Conservation (phyloP, 345 rosid genomes). For the Ceriops tagal region DNA sequence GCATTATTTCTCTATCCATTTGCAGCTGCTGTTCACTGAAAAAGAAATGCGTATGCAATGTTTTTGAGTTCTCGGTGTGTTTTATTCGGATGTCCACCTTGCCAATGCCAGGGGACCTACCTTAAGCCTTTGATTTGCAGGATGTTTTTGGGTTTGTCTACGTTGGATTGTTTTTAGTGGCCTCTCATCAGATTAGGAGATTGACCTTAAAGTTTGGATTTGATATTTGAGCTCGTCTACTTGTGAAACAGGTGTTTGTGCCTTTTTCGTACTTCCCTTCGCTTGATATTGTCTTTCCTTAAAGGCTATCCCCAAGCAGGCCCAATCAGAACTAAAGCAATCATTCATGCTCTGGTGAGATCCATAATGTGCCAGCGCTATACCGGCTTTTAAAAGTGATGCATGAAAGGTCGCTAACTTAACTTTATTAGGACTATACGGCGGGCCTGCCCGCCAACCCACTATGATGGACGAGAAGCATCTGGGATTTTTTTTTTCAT, state of each 20-base stretch:
- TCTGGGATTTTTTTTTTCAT: too few species aligned
- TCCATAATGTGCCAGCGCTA: slow-evolving; percentile 16
- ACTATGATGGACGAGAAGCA: background rate
- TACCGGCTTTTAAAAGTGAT: background rate
- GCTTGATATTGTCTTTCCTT: slow-evolving; percentile 2
- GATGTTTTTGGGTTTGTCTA: slow-evolving; percentile 11
- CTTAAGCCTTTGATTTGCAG: slow-evolving; percentile 20
- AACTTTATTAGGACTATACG: background rate
- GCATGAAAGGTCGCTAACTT: background rate
- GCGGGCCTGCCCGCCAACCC: background rate
- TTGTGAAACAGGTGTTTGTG: slow-evolving; percentile 21
- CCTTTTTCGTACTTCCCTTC: background rate
- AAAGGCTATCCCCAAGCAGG: slow-evolving; percentile 1
- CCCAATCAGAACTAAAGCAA: slow-evolving; percentile 18
- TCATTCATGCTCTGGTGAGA: slow-evolving; percentile 13
- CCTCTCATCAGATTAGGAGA: slow-evolving; percentile 14
- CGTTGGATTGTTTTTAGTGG: slow-evolving; percentile 1
- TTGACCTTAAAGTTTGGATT: slow-evolving; percentile 16
- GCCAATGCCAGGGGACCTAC: slow-evolving; percentile 29
- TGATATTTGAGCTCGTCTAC: slow-evolving; percentile 20
- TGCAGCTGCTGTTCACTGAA: slow-evolving; percentile 24
- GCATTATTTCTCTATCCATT: slow-evolving; percentile 11
- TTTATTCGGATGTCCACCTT: slow-evolving; percentile 8
- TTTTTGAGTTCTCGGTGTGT: slow-evolving; percentile 7
- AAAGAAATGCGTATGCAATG: slow-evolving; percentile 15